Evolutionary conservation across 2,329 filamentous ascomycete species (phyloP).

Genomic region (Dactylellina drechsleri): DNA sequence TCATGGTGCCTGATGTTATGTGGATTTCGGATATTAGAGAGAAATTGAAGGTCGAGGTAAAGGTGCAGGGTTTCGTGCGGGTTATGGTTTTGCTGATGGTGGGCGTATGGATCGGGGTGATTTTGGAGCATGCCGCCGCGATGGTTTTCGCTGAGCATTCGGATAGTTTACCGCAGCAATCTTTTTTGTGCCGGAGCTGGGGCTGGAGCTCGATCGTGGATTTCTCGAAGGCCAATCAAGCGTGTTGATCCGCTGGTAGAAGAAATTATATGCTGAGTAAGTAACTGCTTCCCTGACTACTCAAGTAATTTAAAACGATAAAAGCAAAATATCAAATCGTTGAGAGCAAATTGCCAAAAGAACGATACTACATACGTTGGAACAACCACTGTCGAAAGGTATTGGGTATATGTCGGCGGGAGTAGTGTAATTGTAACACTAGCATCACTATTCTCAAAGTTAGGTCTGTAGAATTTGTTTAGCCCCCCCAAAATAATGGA

Average conservation of each 20-base stretch:
- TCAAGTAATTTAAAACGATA: background rate
- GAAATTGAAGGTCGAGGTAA: background rate
- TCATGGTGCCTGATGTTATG: background rate
- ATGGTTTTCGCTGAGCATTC: background rate
- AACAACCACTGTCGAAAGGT: background rate
- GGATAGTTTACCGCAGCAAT: constrained; percentile 15
- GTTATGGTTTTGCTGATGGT: background rate
- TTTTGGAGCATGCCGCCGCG: constrained; percentile 4
- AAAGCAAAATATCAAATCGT: background rate
- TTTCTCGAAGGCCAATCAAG: constrained; percentile 13
- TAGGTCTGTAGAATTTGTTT: no score
- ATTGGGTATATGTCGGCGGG: background rate
- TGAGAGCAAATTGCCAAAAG: no score
- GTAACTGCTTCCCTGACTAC: background rate
- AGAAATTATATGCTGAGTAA: background rate
- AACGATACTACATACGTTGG: background rate
- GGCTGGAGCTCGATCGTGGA: background rate
- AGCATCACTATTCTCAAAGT: no score
- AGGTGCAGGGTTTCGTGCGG: background rate
- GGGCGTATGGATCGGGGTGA: background rate
- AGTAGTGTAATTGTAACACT: no score
- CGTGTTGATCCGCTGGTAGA: constrained; percentile 10
- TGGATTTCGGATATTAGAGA: background rate
- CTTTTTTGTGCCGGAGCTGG: background rate
- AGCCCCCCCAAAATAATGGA: no score